A percentile compares a stretch with the other conserved stretches of the same genome.
These are phyloP conservation scores for Torulaspora franciscae DNA, from an alignment of 805 yeast species.

Conservation along the genomic window DNA sequence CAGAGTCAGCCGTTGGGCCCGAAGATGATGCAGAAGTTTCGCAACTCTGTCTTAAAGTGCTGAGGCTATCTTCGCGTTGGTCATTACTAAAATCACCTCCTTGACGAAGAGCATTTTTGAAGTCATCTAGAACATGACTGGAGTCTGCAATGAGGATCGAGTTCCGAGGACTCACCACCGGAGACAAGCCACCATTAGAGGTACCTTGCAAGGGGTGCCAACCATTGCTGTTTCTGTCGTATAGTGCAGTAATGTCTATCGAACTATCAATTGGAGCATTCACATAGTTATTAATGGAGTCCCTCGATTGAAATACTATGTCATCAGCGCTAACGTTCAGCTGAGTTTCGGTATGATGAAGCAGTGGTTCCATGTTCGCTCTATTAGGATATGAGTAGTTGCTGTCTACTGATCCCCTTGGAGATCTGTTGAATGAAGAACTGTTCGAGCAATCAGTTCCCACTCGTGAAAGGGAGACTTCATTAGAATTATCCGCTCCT, in stretches of 20 bases:
- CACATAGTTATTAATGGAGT: slow-evolving; percentile 23
- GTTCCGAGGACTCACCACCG: slow-evolving; percentile 16
- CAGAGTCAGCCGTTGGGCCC: slow-evolving; percentile 1
- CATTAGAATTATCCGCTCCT: slow-evolving; percentile 2
- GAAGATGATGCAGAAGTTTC: slow-evolving; percentile 3
- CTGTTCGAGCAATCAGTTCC: slow-evolving; percentile 6
- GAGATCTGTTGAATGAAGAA: slow-evolving; percentile 18
- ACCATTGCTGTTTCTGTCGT: slow-evolving; percentile 25
- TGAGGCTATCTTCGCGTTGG: slow-evolving; percentile 7
- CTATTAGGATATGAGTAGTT: slow-evolving; percentile 7
- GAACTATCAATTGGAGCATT: slow-evolving; percentile 30
- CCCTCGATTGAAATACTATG: slow-evolving; percentile 29
- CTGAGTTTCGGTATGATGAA: slow-evolving; percentile 18
- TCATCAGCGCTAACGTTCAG: slow-evolving; percentile 18
- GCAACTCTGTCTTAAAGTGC: slow-evolving; percentile 6
- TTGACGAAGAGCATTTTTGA: slow-evolving; percentile 18
- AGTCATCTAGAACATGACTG: slow-evolving; percentile 24
- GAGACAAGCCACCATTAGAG: slow-evolving; percentile 12
- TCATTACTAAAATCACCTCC: slow-evolving; percentile 1
- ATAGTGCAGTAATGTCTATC: slow-evolving; percentile 39
- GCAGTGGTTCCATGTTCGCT: slow-evolving; percentile 31
- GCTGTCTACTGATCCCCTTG: slow-evolving; percentile 24
- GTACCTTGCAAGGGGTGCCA: slow-evolving; percentile 29
- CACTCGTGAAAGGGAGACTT: slow-evolving; percentile 5
- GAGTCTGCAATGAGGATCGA: slow-evolving; percentile 20